Conservation (phyloP, 2,329 filamentous ascomycete genomes). For the Penicillium polonicum region DNA sequence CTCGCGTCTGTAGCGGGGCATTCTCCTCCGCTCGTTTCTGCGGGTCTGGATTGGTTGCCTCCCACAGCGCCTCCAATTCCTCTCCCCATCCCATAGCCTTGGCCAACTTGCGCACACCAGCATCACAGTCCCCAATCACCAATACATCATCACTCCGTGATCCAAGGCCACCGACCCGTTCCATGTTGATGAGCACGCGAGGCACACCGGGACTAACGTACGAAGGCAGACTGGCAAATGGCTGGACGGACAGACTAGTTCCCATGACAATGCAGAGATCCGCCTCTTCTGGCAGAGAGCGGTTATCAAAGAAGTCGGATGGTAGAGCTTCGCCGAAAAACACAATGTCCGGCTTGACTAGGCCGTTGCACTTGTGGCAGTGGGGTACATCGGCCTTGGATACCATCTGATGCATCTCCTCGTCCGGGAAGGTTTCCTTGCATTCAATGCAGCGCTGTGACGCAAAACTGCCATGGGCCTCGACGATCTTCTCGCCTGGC, state of each 20-base stretch:
- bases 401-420: slow-evolving; percentile 71
- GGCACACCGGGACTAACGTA: slow-evolving; percentile 63
- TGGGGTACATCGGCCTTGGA: slow-evolving; percentile 65
- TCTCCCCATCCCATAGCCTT: slow-evolving; percentile 78
- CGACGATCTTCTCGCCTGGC: slow-evolving; percentile 75
- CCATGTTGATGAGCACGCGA: slow-evolving; percentile 82
- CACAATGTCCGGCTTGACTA: slow-evolving; percentile 92
- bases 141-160: slow-evolving; percentile 79
- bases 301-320: slow-evolving; percentile 61
- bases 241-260: slow-evolving; percentile 82
- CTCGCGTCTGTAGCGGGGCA: slow-evolving; percentile 46
- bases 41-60: slow-evolving; percentile 61
- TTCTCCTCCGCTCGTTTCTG: slow-evolving; percentile 49
- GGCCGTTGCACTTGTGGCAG: slow-evolving; percentile 69
- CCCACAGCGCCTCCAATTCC: slow-evolving; percentile 78
- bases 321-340: slow-evolving; percentile 84
- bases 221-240: slow-evolving; percentile 78
- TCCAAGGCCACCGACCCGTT: slow-evolving; percentile 77
- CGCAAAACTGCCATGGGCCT: slow-evolving; percentile 95
- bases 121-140: slow-evolving; percentile 78
- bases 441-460: slow-evolving; percentile 90
- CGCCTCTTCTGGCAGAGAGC: slow-evolving; percentile 57
- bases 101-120: slow-evolving; percentile 74
- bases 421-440: slow-evolving; percentile 67
- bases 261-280: slow-evolving; percentile 85